Conservation (phyloP, 306 rosid genomes). For the Argentina anserina region DNA sequence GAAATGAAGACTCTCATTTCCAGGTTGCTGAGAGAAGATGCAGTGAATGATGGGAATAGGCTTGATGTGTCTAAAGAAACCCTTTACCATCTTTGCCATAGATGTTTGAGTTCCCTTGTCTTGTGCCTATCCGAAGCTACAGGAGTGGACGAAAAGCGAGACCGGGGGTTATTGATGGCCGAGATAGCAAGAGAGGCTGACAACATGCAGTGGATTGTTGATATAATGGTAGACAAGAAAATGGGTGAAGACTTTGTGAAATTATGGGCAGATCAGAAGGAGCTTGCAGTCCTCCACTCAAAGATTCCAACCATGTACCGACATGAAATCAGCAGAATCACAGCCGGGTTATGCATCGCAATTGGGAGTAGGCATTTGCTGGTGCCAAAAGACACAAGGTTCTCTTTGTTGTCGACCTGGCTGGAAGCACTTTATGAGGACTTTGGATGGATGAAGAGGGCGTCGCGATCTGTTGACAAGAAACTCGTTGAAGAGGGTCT, state of each 20-base stretch:
- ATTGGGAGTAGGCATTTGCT: slow-evolving; percentile 73
- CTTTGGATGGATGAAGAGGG: slow-evolving; percentile 88
- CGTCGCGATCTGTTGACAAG: slow-evolving; percentile 58
- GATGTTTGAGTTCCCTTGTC: slow-evolving; percentile 61
- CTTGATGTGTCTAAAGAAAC: slow-evolving; percentile 72
- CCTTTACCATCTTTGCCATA: slow-evolving; percentile 67
- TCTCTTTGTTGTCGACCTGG: slow-evolving; percentile 75
- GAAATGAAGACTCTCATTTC: slow-evolving; percentile 72
- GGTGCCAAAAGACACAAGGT: slow-evolving; percentile 70
- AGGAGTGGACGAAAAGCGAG: slow-evolving; percentile 27
- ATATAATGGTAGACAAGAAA: slow-evolving; percentile 55
- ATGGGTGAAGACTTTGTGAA: slow-evolving; percentile 79
- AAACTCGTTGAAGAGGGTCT: slow-evolving; percentile 79
- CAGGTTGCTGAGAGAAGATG: slow-evolving; percentile 63
- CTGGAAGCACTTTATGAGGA: slow-evolving; percentile 85
- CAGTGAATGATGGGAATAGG: slow-evolving; percentile 34
- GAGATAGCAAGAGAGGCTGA: slow-evolving; percentile 87
- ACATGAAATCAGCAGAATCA: slow-evolving; percentile 76
- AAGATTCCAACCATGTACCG: slow-evolving; percentile 64
- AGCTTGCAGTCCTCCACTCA: slow-evolving; percentile 71
- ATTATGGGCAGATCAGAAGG: slow-evolving; percentile 89
- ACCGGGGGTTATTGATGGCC: slow-evolving; percentile 56
- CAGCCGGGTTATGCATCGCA: slow-evolving; percentile 75
- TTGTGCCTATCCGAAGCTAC: slow-evolving; percentile 68
- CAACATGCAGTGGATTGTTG: slow-evolving; percentile 87